These are phyloP conservation scores for Aspergillus mulundensis DNA, from an alignment of 495 filamentous ascomycete species.

Conservation along the genomic window DNA sequence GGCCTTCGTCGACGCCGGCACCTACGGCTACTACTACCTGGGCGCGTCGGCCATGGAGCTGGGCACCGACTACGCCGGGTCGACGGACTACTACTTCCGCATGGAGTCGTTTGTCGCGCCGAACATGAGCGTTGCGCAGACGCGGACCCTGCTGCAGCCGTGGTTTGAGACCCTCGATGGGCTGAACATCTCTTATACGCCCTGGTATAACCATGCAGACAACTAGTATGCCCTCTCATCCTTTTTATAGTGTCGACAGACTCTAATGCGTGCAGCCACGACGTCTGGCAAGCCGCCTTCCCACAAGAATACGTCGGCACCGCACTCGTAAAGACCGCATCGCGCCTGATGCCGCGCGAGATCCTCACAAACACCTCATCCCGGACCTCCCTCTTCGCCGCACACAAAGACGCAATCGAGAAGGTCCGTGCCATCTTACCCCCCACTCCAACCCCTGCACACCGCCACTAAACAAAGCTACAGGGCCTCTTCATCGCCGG, in stretches of 20 bases:
- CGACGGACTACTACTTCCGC: conserved; percentile 28
- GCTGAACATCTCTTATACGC: too few relatives aligned
- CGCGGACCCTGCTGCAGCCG: conserved; percentile 41
- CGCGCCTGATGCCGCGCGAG: conserved; percentile 48
- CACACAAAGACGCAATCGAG: too few relatives aligned
- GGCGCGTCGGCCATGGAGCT: conserved; percentile 11
- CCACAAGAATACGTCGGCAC: conserved; percentile 44
- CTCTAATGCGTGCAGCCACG: conserved; percentile 27
- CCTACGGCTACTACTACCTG: conserved; percentile 50
- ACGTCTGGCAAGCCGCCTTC: conserved; percentile 44
- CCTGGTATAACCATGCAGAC: too few relatives aligned
- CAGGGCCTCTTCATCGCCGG: conserved; percentile 29
- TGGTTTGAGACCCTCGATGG: conserved; percentile 29
- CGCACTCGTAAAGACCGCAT: conserved; percentile 36
- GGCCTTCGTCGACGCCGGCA: conserved; percentile 46
- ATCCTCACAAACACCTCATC: conserved; percentile 34
- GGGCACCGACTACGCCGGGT: conserved; percentile 12
- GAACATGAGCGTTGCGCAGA: conserved; percentile 44
- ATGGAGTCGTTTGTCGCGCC: conserved; percentile 48
- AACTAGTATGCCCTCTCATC: too few relatives aligned
- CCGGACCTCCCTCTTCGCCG: conserved; percentile 25
- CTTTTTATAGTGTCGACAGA: too few relatives aligned
- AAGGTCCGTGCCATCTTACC: too few relatives aligned
- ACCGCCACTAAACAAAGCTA: too few relatives aligned
- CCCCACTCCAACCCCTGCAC: too few relatives aligned